phyloP scores from a whole-genome alignment of 495 filamentous ascomycete genomes.

The Lineolata rhizophorae region DNA sequence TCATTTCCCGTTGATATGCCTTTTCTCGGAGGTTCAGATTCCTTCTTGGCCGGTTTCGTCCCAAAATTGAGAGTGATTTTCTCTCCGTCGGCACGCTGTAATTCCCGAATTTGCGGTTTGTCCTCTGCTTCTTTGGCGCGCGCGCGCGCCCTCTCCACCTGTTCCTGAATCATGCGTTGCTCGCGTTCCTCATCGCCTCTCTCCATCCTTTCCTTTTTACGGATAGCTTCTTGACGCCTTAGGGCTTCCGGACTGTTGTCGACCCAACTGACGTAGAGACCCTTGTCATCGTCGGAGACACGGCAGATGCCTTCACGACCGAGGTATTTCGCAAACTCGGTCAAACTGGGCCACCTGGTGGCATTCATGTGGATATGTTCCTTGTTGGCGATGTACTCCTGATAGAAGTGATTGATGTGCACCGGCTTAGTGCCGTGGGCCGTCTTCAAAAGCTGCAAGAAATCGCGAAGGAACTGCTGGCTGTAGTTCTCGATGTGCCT shows the following conservation, averaged over 20 bases:
- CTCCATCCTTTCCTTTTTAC: constrained; percentile 66
- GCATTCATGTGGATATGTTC: constrained; percentile 88
- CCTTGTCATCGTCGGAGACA: constrained; percentile 68
- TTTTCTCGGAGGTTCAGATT: too few relatives aligned
- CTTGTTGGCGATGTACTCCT: constrained; percentile 59
- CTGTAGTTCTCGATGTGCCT: constrained; percentile 58
- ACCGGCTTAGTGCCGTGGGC: constrained; percentile 72
- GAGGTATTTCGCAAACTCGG: constrained; percentile 71
- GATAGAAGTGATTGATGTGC: constrained; percentile 78
- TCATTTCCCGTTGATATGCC: too few relatives aligned
- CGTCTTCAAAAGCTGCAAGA: constrained; percentile 50
- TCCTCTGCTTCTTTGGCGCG: constrained; percentile 21
- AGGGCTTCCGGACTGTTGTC: constrained; percentile 76
- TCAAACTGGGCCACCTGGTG: constrained; percentile 64
- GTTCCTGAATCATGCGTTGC: constrained; percentile 51
- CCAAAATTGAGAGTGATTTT: constrained; percentile 66
- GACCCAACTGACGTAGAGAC: constrained; percentile 70
- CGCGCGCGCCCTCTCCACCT: constrained; percentile 51
- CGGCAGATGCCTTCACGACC: constrained; percentile 65
- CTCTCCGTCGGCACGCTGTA: constrained; percentile 55
- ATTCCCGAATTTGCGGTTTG: constrained; percentile 16
- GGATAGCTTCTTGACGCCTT: constrained; percentile 51
- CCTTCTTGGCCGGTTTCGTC: constrained; percentile 18
- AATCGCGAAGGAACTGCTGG: constrained; percentile 58
- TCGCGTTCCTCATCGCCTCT: constrained; percentile 81